These are phyloP conservation scores for Trametes polyzona DNA, from an alignment of 1,284 basidiomycete species.

Conservation along the genomic window DNA sequence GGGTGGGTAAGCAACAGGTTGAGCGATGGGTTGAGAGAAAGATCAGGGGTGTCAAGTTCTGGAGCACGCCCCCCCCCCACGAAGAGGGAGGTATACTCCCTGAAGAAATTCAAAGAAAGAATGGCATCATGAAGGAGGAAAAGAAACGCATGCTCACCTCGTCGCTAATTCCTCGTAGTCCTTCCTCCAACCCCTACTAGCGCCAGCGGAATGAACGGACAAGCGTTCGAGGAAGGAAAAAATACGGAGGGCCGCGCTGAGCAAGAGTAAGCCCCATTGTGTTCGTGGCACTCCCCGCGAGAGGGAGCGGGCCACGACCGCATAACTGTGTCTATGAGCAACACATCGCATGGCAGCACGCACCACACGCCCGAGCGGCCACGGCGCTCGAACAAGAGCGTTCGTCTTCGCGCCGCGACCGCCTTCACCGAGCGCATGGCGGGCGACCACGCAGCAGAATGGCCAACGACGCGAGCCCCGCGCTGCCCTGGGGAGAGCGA, in stretches of 20 bases:
- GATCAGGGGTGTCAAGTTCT: conserved; percentile 59
- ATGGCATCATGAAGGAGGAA: conserved; percentile 26
- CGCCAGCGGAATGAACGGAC: conserved; percentile 8
- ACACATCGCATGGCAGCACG: conserved; percentile 50
- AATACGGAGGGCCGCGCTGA: conserved; percentile 53
- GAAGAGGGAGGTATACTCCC: conserved; percentile 65
- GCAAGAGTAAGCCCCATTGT: conserved; percentile 89
- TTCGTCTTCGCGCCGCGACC: conserved; percentile 65
- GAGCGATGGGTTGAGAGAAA: no score
- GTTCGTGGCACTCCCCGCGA: conserved; percentile 54
- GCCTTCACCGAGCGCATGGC: conserved; percentile 42
- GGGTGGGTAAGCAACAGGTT: no score
- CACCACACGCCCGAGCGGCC: conserved; percentile 45
- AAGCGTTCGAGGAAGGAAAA: conserved; percentile 49
- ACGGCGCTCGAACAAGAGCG: conserved; percentile 59
- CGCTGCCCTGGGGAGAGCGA: conserved; percentile 21
- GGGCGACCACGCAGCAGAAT: conserved; percentile 53
- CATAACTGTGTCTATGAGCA: conserved; percentile 89
- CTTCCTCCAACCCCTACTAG: conserved; percentile 46
- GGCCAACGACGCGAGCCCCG: conserved; percentile 48
- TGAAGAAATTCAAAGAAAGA: conserved; percentile 79
- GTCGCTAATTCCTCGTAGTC: not conserved
- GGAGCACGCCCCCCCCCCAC: conserved; percentile 65
- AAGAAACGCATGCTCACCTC: not conserved
- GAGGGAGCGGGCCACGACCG: conserved; percentile 61